Base-by-base conservation (phyloP, 192 early-diverging fungal species). In the Gaertneriomyces sp. region DNA sequence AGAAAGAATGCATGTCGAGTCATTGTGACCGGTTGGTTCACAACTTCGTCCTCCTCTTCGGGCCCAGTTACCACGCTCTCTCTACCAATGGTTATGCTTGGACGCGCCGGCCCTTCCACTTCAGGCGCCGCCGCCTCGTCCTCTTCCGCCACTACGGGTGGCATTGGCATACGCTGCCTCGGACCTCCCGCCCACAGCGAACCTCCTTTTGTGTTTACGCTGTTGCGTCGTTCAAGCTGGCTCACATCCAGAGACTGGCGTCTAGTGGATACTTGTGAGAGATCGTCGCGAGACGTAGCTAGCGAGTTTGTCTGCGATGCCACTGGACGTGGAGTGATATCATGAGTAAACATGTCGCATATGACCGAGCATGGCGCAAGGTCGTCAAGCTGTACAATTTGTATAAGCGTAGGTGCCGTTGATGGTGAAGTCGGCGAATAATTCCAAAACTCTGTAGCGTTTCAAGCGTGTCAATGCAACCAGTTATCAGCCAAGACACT, bases 1-100 rank as follows among this genome's bases (percentile, higher is more conserved):
- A 70, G 45, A 42, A 70, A 70, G 47, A 70, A 70, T 7, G 54
- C 45, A 63, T 70, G 61, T 33, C 56, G 25, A 20, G 52, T 58
- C 12, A 64, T 39, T 14, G 47, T 51, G n/a, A 60, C 16, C 6
- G 57, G 57, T 9, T 45, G 38, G 7, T 38, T 25, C 10, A 16
- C 47, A 11, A 49, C 66, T 20, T 14, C 12, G 45, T 42, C 43
- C 14, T 45, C 41, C 55, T 14, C 33, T 11, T 38, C 38, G 5
- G 47, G 47, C 47, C 16, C 47, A 33, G 25, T 33, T 33, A 33
- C 2, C 25, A 33, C 25, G 25, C 25, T 33, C 25, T 33, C 25
- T 20, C n/a, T 20, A 51, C 5, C 49, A 4, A 51, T 51, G n/a
- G 20, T 51, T n/a, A 20, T 5, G n/a, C 20, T 20, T 51, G n/a